Evolutionary conservation across 257 asterid genomes (phyloP).

Genomic region (Plantago major): DNA sequence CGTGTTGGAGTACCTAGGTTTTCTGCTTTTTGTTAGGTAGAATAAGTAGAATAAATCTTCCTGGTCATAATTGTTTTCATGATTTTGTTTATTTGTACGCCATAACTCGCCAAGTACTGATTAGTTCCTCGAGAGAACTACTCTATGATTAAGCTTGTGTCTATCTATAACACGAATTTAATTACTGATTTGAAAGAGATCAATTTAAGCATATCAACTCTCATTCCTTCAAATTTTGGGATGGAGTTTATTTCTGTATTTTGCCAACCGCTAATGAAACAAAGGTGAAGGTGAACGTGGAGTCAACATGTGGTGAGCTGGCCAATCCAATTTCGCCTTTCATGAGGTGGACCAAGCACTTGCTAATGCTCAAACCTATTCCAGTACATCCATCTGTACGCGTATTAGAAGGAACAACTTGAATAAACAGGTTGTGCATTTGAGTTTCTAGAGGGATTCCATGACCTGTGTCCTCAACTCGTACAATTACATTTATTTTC

Average conservation of each 20-base stretch:
- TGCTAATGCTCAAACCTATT: conserved; percentile 90
- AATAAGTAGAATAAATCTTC: too few relatives aligned
- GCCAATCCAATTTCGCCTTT: conserved; percentile 86
- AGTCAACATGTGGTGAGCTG: conserved; percentile 69
- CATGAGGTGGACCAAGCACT: conserved; percentile 96
- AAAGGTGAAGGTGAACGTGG: conserved; percentile 89
- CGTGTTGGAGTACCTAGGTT: too few relatives aligned
- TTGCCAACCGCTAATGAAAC: conserved; percentile 39
- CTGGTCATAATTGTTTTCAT: too few relatives aligned
- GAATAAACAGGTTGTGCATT: conserved; percentile 80
- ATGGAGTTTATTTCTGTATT: conserved; percentile 26
- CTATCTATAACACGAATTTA: too few relatives aligned
- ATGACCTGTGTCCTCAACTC: conserved; percentile 94
- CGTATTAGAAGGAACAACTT: conserved; percentile 90
- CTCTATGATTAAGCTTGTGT: too few relatives aligned
- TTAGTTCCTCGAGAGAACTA: too few relatives aligned
- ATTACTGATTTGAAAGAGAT: too few relatives aligned
- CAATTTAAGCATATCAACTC: too few relatives aligned
- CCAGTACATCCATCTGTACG: conserved; percentile 95
- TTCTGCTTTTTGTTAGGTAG: too few relatives aligned
- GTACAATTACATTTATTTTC: conserved; percentile 58
- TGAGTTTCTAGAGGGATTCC: conserved; percentile 88
- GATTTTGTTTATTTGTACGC: too few relatives aligned
- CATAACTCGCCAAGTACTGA: too few relatives aligned
- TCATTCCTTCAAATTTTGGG: conserved; percentile 63